phyloP scores from a whole-genome alignment of 2,329 filamentous ascomycete species.

The Aureobasidium vineae region DNA sequence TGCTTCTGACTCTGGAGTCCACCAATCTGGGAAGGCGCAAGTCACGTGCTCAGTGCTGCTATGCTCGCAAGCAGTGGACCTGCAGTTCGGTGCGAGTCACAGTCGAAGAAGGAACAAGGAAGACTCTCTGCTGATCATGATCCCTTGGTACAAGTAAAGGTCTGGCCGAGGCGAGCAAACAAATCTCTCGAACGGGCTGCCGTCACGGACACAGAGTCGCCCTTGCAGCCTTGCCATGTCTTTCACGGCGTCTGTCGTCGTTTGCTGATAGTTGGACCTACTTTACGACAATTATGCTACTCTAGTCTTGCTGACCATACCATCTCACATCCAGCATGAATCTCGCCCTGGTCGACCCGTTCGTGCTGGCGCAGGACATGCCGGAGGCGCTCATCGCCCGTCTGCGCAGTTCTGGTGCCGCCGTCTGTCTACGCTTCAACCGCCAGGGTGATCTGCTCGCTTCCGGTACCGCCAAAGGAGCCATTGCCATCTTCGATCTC shows the following conservation, averaged over 20 bases:
- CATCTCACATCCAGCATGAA: slow-evolving; percentile 55
- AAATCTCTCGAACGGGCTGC: not conserved
- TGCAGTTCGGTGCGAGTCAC: not conserved
- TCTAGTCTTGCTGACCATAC: not conserved
- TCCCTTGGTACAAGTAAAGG: not conserved
- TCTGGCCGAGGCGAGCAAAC: not conserved
- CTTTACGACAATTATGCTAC: not conserved
- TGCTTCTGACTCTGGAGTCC: not conserved
- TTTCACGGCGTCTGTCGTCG: not conserved
- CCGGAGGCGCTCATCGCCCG: slow-evolving; percentile 86
- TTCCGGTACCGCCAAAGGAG: slow-evolving; percentile 85
- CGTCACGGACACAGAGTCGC: not conserved
- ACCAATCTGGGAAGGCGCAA: not conserved
- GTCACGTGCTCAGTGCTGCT: not conserved
- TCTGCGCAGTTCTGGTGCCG: slow-evolving; percentile 66
- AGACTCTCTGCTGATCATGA: not conserved
- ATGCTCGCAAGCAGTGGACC: not conserved
- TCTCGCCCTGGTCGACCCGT: slow-evolving; percentile 68
- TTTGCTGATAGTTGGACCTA: not conserved
- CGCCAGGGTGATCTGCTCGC: slow-evolving; percentile 92
- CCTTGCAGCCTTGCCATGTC: not conserved
- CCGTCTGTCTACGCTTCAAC: slow-evolving; percentile 77
- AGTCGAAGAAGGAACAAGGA: not conserved
- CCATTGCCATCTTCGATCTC: slow-evolving; percentile 92
- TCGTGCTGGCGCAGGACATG: slow-evolving; percentile 75